Conservation (phyloP, 352 stramenopile species). For the Aphanomyces cochlioides region DNA sequence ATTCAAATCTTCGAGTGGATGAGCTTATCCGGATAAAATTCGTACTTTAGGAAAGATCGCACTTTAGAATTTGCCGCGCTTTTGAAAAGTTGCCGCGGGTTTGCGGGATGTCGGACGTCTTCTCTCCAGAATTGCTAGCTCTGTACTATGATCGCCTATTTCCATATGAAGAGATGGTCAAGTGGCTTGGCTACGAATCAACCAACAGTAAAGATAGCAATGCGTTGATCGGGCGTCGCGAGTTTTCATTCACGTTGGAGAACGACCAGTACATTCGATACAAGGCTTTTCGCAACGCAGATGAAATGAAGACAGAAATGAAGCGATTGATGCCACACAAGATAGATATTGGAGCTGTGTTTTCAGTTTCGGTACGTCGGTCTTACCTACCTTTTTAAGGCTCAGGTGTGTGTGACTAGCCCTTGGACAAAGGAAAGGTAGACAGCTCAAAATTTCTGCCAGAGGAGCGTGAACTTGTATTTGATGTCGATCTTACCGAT, state of each 20-base stretch:
- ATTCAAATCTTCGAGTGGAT: no score
- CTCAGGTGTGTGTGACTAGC: constrained; percentile 30
- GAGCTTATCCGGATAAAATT: neutral
- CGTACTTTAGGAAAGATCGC: neutral
- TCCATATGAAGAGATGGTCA: constrained; percentile 78
- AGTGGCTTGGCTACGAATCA: constrained; percentile 80
- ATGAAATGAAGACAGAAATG: constrained; percentile 83
- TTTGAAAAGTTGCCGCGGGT: constrained; percentile 11
- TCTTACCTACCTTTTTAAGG: neutral
- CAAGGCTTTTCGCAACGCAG: constrained; percentile 88
- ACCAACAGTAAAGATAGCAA: constrained; percentile 41
- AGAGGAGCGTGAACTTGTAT: constrained; percentile 97
- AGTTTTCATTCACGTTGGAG: constrained; percentile 98
- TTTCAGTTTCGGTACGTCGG: constrained; percentile 55
- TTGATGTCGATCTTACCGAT: constrained; percentile 99
- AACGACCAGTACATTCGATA: constrained; percentile 99
- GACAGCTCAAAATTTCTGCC: constrained; percentile 85
- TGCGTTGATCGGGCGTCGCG: constrained; percentile 86
- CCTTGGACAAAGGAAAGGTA: constrained; percentile 82
- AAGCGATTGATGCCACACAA: constrained; percentile 95
- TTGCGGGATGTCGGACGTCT: constrained; percentile 36
- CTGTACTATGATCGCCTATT: constrained; percentile 88
- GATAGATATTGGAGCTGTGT: constrained; percentile 99
- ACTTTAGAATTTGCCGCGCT: neutral
- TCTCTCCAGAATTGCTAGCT: constrained; percentile 80